Conservation (phyloP, 129 eudicot species). For the Kitagawia praeruptora region DNA sequence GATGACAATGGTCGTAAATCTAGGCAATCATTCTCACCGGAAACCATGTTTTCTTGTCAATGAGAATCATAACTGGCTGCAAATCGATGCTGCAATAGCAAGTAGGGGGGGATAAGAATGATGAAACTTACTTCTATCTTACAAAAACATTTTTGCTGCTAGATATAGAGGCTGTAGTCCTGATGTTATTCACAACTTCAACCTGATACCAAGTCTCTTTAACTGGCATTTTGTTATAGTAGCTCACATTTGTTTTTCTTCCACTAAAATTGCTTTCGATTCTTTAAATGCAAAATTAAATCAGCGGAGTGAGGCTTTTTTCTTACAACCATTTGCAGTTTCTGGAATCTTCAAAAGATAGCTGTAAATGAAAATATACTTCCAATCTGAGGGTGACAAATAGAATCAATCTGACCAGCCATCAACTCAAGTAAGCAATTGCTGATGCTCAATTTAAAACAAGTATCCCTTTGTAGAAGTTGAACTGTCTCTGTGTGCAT, state of each 20-base stretch:
- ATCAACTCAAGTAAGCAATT: constrained; percentile 73
- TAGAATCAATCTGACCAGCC: constrained; percentile 67
- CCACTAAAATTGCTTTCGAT: constrained; percentile 55
- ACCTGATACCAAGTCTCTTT: constrained; percentile 58
- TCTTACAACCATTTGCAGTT: constrained; percentile 18
- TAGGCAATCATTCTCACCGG: constrained; percentile 28
- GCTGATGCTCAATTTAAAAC: constrained; percentile 71
- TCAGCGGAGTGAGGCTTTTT: constrained; percentile 38
- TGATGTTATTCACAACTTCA: constrained; percentile 37
- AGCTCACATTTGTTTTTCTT: constrained; percentile 55
- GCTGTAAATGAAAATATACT: constrained; percentile 73
- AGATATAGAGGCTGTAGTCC: constrained; percentile 21
- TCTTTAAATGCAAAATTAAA: constrained; percentile 47
- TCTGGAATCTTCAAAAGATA: constrained; percentile 34
- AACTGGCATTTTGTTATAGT: constrained; percentile 64
- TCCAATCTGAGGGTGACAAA: constrained; percentile 62
- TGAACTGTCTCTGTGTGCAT: constrained; percentile 80
- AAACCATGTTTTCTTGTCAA: constrained; percentile 78
- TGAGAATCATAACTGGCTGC: constrained; percentile 62
- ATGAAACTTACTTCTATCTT: constrained; percentile 26
- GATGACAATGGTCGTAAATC: constrained; percentile 19
- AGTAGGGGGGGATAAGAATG: not conserved
- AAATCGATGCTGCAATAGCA: constrained; percentile 26
- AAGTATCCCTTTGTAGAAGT: constrained; percentile 83
- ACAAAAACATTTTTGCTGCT: constrained; percentile 30